Evolutionary conservation across 106 monocot genomes (phyloP).

Genomic region (Acorus calamus): DNA sequence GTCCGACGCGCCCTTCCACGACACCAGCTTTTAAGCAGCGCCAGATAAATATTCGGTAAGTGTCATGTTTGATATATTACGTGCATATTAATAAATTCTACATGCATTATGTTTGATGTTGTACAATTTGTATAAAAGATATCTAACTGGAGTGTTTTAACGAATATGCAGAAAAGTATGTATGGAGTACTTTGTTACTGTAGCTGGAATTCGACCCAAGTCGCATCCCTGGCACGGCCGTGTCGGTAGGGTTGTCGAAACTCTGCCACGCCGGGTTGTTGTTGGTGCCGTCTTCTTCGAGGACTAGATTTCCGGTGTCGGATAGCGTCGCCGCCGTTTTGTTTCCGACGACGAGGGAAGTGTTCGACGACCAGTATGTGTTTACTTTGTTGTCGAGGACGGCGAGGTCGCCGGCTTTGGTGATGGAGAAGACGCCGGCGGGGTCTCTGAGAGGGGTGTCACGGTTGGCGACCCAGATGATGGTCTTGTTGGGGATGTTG

Average conservation of each 20-base stretch:
- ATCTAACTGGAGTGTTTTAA: too few species aligned
- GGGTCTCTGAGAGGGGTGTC: constrained; percentile 21
- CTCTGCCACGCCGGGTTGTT: constrained; percentile 18
- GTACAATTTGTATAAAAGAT: too few species aligned
- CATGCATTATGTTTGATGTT: too few species aligned
- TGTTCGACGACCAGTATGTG: constrained; percentile 26
- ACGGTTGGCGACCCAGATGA: constrained; percentile 60
- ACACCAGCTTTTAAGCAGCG: background rate
- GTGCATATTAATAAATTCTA: too few species aligned
- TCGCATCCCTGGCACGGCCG: constrained; percentile 8
- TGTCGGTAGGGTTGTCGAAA: constrained; percentile 17
- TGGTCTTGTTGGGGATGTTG: constrained; percentile 14
- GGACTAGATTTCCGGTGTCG: constrained; percentile 25
- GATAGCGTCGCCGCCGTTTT: constrained; percentile 1
- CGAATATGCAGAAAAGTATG: too few species aligned
- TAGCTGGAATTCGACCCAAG: background rate
- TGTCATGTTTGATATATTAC: too few species aligned
- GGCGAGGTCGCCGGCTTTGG: constrained; percentile 24
- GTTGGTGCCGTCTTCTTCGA: background rate
- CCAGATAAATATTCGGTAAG: background rate
- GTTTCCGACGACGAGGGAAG: background rate
- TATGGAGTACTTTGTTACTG: too few species aligned
- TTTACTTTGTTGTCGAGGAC: constrained; percentile 3
- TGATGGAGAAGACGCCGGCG: constrained; percentile 10
- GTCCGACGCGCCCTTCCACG: constrained; percentile 15